A percentile compares a stretch with the other conserved stretches of the same genome.
Conservation (phyloP, 345 rosid species). For the Kernera saxatilis region DNA sequence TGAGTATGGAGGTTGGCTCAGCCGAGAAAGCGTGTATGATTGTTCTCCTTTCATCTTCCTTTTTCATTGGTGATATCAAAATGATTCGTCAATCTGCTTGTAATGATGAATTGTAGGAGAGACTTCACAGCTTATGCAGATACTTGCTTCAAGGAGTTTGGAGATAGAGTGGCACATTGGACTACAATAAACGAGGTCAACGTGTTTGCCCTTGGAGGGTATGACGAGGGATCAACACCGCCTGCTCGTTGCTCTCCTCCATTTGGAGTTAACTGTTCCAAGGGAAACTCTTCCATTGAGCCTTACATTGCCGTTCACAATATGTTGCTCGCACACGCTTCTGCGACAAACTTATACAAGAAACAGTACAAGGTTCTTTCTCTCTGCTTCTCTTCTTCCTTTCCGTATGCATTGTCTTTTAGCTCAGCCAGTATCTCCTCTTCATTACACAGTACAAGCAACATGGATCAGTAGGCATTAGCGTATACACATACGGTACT, state of each 20-base stretch:
- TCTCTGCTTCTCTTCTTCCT: neutral
- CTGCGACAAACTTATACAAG: slow-evolving; percentile 55
- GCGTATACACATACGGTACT: slow-evolving; percentile 66
- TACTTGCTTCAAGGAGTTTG: slow-evolving; percentile 53
- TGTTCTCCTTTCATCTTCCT: neutral
- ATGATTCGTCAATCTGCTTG: neutral
- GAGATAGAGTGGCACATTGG: slow-evolving; percentile 88
- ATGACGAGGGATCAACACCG: slow-evolving; percentile 67
- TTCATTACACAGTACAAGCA: slow-evolving; percentile 47
- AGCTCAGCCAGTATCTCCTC: neutral
- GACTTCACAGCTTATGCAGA: slow-evolving; percentile 50
- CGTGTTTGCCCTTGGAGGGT: slow-evolving; percentile 70
- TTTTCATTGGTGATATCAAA: neutral
- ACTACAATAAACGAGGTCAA: slow-evolving; percentile 75
- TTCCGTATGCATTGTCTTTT: neutral
- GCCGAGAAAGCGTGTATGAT: slow-evolving; percentile 44
- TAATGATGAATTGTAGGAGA: slow-evolving; percentile 43
- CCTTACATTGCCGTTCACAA: slow-evolving; percentile 79
- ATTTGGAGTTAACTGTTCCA: slow-evolving; percentile 51
- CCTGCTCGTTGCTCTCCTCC: slow-evolving; percentile 81
- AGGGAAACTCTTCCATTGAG: slow-evolving; percentile 67
- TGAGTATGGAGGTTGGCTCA: slow-evolving; percentile 71
- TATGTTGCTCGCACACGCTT: slow-evolving; percentile 63
- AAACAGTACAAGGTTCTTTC: slow-evolving; percentile 66
- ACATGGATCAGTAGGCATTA: slow-evolving; percentile 56